Percentiles rank a stretch among this genome's conserved stretches.
These are phyloP conservation scores for Cryptomeria japonica DNA, from an alignment of 75 land plant species.

Conservation along the genomic window DNA sequence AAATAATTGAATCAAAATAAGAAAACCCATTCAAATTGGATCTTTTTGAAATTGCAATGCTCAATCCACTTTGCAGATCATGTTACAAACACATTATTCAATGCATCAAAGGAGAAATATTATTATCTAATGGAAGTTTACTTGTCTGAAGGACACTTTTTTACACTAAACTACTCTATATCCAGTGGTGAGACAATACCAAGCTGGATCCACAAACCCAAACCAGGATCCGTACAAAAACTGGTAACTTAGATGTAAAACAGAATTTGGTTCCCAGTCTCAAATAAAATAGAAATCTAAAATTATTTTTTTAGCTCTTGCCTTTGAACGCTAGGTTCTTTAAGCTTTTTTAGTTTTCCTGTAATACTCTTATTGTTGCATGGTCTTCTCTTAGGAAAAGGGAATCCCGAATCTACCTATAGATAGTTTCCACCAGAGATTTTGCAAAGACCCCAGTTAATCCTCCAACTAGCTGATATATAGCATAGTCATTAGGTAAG, in stretches of 20 bases:
- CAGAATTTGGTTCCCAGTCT: neutral
- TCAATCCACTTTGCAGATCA: neutral
- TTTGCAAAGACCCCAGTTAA: neutral
- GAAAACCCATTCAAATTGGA: neutral
- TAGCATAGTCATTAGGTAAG: neutral
- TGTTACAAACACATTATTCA: neutral
- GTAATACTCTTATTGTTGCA: neutral
- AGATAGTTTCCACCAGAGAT: neutral
- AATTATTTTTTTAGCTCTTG: neutral
- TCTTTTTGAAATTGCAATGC: neutral
- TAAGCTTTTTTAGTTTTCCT: neutral
- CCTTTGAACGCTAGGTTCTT: neutral
- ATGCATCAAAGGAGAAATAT: neutral
- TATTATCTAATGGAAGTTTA: neutral
- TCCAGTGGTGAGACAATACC: no score
- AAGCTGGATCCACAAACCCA: no score
- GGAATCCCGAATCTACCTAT: neutral
- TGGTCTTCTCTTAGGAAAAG: neutral
- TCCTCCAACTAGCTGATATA: neutral
- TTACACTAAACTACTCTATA: no score
- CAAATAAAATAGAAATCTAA: neutral
- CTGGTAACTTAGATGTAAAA: neutral
- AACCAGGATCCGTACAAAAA: no score
- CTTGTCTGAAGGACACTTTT: no score
- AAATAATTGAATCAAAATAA: neutral